These are phyloP conservation scores for Platanthera zijinensis DNA, from an alignment of 106 monocot species.

Conservation along the genomic window DNA sequence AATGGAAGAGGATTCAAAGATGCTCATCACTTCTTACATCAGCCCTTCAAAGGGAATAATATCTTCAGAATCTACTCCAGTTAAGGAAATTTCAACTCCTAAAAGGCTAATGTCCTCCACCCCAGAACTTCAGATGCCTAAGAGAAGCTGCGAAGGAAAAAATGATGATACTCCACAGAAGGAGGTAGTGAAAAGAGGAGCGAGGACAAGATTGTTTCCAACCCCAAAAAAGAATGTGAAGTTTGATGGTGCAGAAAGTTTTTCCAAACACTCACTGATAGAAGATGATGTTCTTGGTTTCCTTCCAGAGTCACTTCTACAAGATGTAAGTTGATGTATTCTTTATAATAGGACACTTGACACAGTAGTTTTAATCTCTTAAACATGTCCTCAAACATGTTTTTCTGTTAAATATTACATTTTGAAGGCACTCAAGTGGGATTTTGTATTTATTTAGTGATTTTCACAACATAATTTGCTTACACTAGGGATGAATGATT, in stretches of 20 bases:
- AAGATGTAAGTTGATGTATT: conserved; percentile 42
- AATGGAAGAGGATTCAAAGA: neutral
- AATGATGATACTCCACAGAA: conserved; percentile 23
- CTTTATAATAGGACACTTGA: neutral
- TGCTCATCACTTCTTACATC: neutral
- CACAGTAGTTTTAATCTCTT: neutral
- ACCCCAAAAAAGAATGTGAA: conserved; percentile 42
- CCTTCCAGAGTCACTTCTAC: conserved; percentile 62
- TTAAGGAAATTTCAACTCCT: conserved; percentile 34
- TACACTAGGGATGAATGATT: neutral
- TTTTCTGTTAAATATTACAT: neutral
- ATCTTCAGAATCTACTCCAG: conserved; percentile 37
- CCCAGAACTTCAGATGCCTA: conserved; percentile 53
- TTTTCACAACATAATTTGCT: neutral
- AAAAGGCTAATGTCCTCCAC: conserved; percentile 48
- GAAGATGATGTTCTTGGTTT: conserved; percentile 45
- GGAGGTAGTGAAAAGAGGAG: conserved; percentile 26
- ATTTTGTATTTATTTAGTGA: neutral
- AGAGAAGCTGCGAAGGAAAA: conserved; percentile 16
- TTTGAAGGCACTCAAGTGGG: neutral
- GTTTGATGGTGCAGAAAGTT: conserved; percentile 11
- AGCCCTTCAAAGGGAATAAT: conserved; percentile 9
- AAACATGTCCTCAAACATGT: neutral
- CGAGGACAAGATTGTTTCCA: conserved; percentile 39
- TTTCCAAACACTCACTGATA: conserved; percentile 1